phyloP scores from a whole-genome alignment of 1,284 basidiomycete species.

The Kalmanozyma brasiliensis region DNA sequence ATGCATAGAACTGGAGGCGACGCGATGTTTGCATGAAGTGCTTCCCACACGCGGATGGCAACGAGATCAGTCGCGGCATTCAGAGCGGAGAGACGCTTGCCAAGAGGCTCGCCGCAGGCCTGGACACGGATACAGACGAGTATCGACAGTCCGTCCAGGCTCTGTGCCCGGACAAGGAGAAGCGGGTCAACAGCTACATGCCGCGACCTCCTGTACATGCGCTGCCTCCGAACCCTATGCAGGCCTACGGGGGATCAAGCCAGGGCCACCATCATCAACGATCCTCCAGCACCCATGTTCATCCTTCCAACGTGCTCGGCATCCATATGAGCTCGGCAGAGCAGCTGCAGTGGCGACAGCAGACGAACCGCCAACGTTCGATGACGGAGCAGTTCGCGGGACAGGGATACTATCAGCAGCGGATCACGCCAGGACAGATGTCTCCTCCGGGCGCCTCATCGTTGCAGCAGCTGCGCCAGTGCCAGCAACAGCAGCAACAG shows the following conservation, averaged over 20 bases:
- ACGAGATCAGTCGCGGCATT: conserved; percentile 42
- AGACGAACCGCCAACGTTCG: not conserved
- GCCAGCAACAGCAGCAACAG: conserved; percentile 4
- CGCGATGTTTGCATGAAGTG: conserved; percentile 88
- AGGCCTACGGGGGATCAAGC: conserved; percentile 11
- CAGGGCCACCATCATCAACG: not conserved
- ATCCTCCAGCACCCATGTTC: not conserved
- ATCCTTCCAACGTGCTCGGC: conserved; percentile 19
- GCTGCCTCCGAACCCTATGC: conserved; percentile 18
- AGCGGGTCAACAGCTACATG: conserved; percentile 9
- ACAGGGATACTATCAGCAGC: conserved; percentile 2
- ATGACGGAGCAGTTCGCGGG: conserved; percentile 3
- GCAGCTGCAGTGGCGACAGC: conserved; percentile 19
- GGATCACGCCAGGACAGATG: not conserved
- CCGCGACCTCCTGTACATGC: conserved; percentile 13
- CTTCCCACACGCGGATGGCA: conserved; percentile 72
- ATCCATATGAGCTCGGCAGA: conserved; percentile 11
- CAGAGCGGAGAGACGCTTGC: conserved; percentile 41
- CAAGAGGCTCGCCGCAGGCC: conserved; percentile 39
- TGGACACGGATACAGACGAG: conserved; percentile 40
- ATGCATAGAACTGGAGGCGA: conserved; percentile 75
- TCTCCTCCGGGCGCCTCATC: not conserved
- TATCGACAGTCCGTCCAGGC: conserved; percentile 34
- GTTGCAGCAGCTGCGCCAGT: conserved; percentile 4
- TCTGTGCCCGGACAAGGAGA: conserved; percentile 27